Base-by-base conservation (phyloP, 2,329 filamentous ascomycete genomes). In the Apiospora sp. region DNA sequence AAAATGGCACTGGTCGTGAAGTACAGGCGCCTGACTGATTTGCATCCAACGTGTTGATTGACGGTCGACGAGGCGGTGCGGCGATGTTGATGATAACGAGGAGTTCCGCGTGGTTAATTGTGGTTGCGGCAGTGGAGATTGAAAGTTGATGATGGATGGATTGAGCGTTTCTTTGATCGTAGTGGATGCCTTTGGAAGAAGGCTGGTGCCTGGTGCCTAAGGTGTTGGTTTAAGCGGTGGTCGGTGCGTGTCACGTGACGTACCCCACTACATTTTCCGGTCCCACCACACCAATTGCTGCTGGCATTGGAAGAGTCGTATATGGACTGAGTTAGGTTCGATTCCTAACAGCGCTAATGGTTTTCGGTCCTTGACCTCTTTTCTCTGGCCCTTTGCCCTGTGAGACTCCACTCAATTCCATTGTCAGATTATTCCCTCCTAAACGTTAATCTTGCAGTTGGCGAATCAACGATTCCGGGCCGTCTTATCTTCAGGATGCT, bases 1-100 rank as follows among this genome's bases (percentile, higher is more conserved):
- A 58, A 16, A 30, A 58, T 14, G 51, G 51, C 51, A 58, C 51
- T 58, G 51, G 51, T 27, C 51, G 51, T 58, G 51, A 58, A 58
- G 51, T 58, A 58, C 51, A 58, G 51, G 51, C 51, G 51, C 27
- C 51, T 3, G 51, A 22, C 51, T 34, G 51, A 13, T 34, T 19
- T 58, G 51, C 51, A 58, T 34, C 27, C 51, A 27, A 58, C 16
- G 16, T 48, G 44, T 48, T 48, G 16, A 48, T 48, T 48, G 16
- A 48, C 1, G 44, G 5, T 7, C 16, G 44, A 7, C 44, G 44
- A 48, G 44, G 44, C 14, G 16, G 16, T 48, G 44, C 16, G 44
- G 44, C 44, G 4, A 19, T 7, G n/a, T n/a, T n/a, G 44, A 48
- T 48, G 44, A 22, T 48, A 16, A 48, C 12, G 43, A 46, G 12